Percentiles rank a stretch among this genome's conserved stretches.
phyloP scores from a whole-genome alignment of 495 filamentous ascomycete genomes.

The Penicillium atrosanguineum region DNA sequence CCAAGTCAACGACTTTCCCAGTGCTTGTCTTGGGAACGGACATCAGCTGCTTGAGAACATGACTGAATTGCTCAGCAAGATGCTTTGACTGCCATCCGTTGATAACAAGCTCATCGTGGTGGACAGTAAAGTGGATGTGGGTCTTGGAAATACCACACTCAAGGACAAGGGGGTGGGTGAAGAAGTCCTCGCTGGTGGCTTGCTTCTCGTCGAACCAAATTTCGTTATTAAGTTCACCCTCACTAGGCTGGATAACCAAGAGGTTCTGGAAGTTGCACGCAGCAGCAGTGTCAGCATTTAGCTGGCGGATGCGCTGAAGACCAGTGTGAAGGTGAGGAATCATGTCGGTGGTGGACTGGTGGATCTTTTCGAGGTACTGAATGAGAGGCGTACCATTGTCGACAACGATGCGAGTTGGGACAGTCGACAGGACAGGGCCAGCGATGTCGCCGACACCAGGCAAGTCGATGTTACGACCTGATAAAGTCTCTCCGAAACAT shows the following conservation, averaged over 20 bases:
- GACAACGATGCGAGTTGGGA: slow-evolving; percentile 46
- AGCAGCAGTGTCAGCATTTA: slow-evolving; percentile 33
- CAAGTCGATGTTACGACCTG: slow-evolving; percentile 52
- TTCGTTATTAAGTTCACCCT: slow-evolving; percentile 26
- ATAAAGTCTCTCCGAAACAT: slow-evolving; percentile 54
- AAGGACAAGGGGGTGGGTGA: slow-evolving; percentile 49
- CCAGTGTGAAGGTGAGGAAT: slow-evolving; percentile 51
- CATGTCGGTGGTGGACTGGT: slow-evolving; percentile 43
- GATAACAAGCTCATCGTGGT: slow-evolving; percentile 40
- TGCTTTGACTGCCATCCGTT: slow-evolving; percentile 35
- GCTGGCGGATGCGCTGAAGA: slow-evolving; percentile 39
- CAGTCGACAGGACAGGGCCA: slow-evolving; percentile 54
- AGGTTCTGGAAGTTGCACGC: slow-evolving; percentile 67
- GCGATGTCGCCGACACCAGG: slow-evolving; percentile 49
- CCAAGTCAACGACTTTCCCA: slow-evolving; percentile 29
- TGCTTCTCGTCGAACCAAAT: slow-evolving; percentile 47
- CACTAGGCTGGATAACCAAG: slow-evolving; percentile 52
- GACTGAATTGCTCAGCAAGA: slow-evolving; percentile 31
- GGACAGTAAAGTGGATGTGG: slow-evolving; percentile 27
- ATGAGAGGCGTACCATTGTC: slow-evolving; percentile 30
- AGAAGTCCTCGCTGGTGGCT: slow-evolving; percentile 44
- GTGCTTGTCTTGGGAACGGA: slow-evolving; percentile 23
- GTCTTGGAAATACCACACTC: slow-evolving; percentile 41
- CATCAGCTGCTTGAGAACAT: slow-evolving; percentile 37
- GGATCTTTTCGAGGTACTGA: slow-evolving; percentile 42